Base-by-base conservation (phyloP, 140 eudicot species). In the Oenanthe javanica region DNA sequence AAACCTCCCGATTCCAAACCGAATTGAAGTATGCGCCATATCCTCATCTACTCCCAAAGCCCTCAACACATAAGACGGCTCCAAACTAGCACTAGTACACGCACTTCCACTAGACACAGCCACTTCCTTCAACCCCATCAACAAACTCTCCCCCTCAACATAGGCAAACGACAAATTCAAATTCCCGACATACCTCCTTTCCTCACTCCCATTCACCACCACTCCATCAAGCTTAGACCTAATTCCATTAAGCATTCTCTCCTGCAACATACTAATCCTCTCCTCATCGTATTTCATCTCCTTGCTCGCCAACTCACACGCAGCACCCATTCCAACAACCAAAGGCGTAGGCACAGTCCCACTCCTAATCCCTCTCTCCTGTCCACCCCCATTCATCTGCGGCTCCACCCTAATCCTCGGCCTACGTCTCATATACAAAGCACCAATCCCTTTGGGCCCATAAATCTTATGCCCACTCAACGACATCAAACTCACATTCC, bases 51-150 rank as follows among this genome's bases (percentile, higher is more conserved):
- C 99, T 52, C 99, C 99, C 84, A 95, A 86, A 1, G 99, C 99
- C 77, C 99, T 90, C 86, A 95, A 76, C 79, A 94, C 99, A 76
- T 95, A 95, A 5, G 97, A 92, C 0, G 97, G 97, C 88, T 92
- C 99, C 83, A 95, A 88, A 81, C 97, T 95, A 61, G 97, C 97
- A 87, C 99, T 92, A 1, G 99, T 95, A 72, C 99, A 95, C 0
- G 99, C 99, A 79, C 99, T 95, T 57, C 99, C 99, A 88, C 99
- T 94, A 2, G 97, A 94, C 12, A 94, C 99, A 4, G 97, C 99
- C 64, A 95, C 97, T 79, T 95, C 97, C 86, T 95, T 95, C 92
- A 95, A 85, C 77, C 99, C 99, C 99, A 95, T 95, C 71, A 95
- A 87, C 90, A 95, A 84, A 81, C 99, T 95, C 85, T 95, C 99